Evolutionary conservation across 148 eudicot genomes (phyloP), one percentile per base, ranked within the genome.

Genomic region (Fagopyrum esculentum): DNA sequence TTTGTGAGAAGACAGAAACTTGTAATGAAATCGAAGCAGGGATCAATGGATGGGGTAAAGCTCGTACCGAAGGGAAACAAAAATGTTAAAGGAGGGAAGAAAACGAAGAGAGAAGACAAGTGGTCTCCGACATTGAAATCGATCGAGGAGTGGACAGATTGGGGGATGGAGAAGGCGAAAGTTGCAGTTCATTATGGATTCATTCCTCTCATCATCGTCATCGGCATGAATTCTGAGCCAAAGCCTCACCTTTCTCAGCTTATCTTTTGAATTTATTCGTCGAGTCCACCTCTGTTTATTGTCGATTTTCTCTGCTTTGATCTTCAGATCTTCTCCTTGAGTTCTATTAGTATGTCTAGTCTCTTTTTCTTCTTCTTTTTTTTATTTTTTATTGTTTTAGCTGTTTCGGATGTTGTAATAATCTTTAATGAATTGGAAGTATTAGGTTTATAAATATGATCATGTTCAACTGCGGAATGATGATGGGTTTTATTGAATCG

Each of bases 61-160:
- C 6, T 12, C 56, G 75, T 50, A 61, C 74, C 54, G 66, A 17
- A 48, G 77, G 19, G 54, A 40, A 47, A 54, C 4, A n/a, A 16
- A 17, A 64, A 64, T 13, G 51, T 49, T 17, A 40, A 19, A 46
- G 52, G 49, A 35, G 30, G 52, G 47, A 76, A 40, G 17, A 70
- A 13, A 71, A 45, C 73, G 40, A 51, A 71, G 61, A 54, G n/a
- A 49, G 54, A 59, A 79, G 50, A 40, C n/a, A 77, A 69, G 2
- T 71, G 73, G 51, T 10, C 30, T 9, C 5, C 11, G 6, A 26
- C 73, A 17, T 19, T 71, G 12, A 49, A 71, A 46, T 71, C 52
- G 30, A 45, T 71, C 66, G 45, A 60, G 77, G 70, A 22, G 43
- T 54, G 80, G 77, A 80, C 63, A 66, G 74, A 47, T 71, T 71